Percentiles rank a stretch among this genome's conserved stretches.
Conservation (phyloP, 2,329 filamentous ascomycete species). For the Penicillium sp. region DNA sequence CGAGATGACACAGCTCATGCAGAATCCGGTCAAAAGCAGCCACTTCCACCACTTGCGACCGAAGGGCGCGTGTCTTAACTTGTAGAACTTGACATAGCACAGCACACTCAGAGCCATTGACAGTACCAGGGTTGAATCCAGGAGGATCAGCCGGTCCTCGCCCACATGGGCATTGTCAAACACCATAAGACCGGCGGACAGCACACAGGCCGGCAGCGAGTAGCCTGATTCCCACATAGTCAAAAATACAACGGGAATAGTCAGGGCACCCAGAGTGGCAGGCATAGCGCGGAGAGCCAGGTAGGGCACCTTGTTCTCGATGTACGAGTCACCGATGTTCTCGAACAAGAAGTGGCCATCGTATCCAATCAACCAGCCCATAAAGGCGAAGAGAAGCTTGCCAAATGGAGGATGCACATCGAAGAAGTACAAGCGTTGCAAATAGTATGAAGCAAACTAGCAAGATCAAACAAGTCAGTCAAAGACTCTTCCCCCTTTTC, state of each 20-base stretch:
- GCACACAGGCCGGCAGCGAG: constrained; percentile 83
- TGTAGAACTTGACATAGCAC: constrained; percentile 97
- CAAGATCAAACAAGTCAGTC: constrained; percentile 14
- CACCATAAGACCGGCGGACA: constrained; percentile 79
- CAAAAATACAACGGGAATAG: constrained; percentile 86
- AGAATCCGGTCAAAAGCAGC: constrained; percentile 90
- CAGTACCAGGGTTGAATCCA: constrained; percentile 89
- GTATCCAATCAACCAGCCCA: constrained; percentile 96
- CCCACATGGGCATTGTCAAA: constrained; percentile 98
- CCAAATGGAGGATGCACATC: constrained; percentile 97
- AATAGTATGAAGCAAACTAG: constrained; percentile 64
- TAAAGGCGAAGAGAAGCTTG: constrained; percentile 94
- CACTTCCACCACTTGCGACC: constrained; percentile 99
- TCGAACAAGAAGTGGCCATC: constrained; percentile 97
- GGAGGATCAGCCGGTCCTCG: constrained; percentile 88
- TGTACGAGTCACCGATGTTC: constrained; percentile 98
- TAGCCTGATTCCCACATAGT: constrained; percentile 99
- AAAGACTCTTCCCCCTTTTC: neutral
- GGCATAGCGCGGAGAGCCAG: constrained; percentile 92
- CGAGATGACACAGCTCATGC: constrained; percentile 93
- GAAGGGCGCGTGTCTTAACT: constrained; percentile 83
- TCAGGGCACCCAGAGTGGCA: constrained; percentile 84
- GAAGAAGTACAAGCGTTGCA: constrained; percentile 98
- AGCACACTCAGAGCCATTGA: constrained; percentile 94
- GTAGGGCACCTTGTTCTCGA: constrained; percentile 94